phyloP scores from a whole-genome alignment of 768 basidiomycete genomes.

The Floccularia luteovirens region DNA sequence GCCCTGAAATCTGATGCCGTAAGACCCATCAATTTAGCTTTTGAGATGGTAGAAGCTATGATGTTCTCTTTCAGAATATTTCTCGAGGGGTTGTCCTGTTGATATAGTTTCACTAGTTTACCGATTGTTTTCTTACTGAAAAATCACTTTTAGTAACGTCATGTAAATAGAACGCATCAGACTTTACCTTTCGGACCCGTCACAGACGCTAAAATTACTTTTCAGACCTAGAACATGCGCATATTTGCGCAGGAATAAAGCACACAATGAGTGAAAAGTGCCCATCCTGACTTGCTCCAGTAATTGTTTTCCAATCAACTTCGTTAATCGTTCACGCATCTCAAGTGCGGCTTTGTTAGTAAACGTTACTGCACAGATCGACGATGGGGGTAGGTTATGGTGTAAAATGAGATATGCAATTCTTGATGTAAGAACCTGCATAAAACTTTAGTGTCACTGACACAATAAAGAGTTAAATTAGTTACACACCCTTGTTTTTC shows the following conservation, averaged over 20 bases:
- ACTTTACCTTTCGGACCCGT: conserved; percentile 69
- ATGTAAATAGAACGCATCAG: background rate
- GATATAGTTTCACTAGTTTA: conserved; percentile 49
- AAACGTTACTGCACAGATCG: conserved; percentile 78
- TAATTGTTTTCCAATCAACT: conserved; percentile 54
- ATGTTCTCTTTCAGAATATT: conserved; percentile 50
- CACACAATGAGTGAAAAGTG: conserved; percentile 76
- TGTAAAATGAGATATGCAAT: conserved; percentile 58
- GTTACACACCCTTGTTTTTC: conserved; percentile 50
- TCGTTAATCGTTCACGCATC: conserved; percentile 65
- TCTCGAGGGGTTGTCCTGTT: no score
- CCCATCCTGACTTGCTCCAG: conserved; percentile 58
- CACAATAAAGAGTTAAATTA: background rate
- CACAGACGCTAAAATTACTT: conserved; percentile 77
- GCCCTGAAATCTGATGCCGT: conserved; percentile 36
- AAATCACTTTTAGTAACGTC: conserved; percentile 2
- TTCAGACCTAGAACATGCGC: conserved; percentile 48
- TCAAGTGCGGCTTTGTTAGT: conserved; percentile 89
- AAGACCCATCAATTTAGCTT: conserved; percentile 64
- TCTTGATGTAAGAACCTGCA: conserved; percentile 55
- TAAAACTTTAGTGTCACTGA: background rate
- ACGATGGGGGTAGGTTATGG: conserved; percentile 40
- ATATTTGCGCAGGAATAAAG: conserved; percentile 62
- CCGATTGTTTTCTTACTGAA: conserved; percentile 62
- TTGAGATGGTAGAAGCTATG: conserved; percentile 60